These are phyloP conservation scores for Chytriomyces sp. DNA, from an alignment of 192 early-diverging fungal genomes.

Conservation along the genomic window DNA sequence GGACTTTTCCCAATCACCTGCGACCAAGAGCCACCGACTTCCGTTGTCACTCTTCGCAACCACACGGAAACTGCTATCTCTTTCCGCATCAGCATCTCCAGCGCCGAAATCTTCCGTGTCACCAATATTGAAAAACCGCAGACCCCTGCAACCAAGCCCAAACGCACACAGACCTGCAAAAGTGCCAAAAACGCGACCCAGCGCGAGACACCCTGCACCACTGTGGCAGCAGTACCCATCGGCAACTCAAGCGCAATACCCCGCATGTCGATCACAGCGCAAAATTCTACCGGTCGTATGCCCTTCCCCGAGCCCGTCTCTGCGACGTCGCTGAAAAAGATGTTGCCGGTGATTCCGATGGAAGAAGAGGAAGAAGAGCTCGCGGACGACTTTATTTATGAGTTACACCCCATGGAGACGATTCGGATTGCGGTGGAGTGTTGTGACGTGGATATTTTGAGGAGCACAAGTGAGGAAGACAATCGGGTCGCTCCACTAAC, in stretches of 20 bases:
- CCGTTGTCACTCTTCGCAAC: constrained; percentile 31
- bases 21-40: constrained; percentile 3
- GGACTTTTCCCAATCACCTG: background rate
- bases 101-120: constrained; percentile 19
- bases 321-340: background rate
- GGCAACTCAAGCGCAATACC: no score
- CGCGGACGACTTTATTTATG: constrained; percentile 5
- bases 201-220: background rate
- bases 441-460: constrained; percentile 2
- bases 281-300: background rate
- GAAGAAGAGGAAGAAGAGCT: constrained; percentile 2
- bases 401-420: constrained; percentile 41
- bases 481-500: background rate
- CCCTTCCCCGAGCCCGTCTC: constrained; percentile 4
- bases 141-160: background rate
- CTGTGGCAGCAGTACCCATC: background rate
- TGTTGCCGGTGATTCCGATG: background rate
- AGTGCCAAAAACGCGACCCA: background rate
- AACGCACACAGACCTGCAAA: background rate
- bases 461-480: constrained; percentile 1
- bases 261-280: background rate
- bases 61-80: constrained; percentile 39
- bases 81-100: constrained; percentile 34
- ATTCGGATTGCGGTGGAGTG: constrained; percentile 36
- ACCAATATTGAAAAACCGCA: constrained; percentile 9